Conservation (phyloP, 495 filamentous ascomycete species). For the Penicillium herquei region DNA sequence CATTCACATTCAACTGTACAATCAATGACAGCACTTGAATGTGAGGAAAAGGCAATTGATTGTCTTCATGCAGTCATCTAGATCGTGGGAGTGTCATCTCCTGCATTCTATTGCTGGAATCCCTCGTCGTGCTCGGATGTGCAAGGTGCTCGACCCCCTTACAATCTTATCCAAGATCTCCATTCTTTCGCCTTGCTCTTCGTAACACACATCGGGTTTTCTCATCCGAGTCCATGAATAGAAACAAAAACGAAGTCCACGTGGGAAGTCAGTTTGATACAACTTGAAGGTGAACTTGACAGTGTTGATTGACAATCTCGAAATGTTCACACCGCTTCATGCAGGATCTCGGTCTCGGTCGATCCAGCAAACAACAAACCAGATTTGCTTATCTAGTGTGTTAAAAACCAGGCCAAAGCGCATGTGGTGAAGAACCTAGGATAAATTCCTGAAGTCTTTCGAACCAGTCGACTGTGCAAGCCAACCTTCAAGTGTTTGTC, state of each 20-base stretch:
- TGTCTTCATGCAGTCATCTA: background rate
- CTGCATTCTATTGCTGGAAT: constrained; percentile 2
- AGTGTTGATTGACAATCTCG: no score
- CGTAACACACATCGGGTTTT: no score
- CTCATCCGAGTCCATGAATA: no score
- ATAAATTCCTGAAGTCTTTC: background rate
- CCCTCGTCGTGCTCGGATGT: background rate
- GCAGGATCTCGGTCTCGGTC: background rate
- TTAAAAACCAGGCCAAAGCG: background rate
- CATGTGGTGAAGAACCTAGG: background rate
- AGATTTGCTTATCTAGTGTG: background rate
- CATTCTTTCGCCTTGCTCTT: background rate
- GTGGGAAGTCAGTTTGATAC: background rate
- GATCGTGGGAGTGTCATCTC: background rate
- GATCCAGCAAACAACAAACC: background rate
- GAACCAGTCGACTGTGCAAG: background rate
- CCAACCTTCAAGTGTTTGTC: background rate
- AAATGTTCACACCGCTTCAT: constrained; percentile 11
- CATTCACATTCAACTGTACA: constrained; percentile 7
- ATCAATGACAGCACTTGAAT: constrained; percentile 1
- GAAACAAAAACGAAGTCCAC: background rate
- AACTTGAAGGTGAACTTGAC: no score
- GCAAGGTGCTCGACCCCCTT: background rate
- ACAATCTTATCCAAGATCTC: background rate
- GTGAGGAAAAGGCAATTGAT: constrained; percentile 7